phyloP scores from a whole-genome alignment of 192 early-diverging fungal genomes.

The Backusella morwellensis region DNA sequence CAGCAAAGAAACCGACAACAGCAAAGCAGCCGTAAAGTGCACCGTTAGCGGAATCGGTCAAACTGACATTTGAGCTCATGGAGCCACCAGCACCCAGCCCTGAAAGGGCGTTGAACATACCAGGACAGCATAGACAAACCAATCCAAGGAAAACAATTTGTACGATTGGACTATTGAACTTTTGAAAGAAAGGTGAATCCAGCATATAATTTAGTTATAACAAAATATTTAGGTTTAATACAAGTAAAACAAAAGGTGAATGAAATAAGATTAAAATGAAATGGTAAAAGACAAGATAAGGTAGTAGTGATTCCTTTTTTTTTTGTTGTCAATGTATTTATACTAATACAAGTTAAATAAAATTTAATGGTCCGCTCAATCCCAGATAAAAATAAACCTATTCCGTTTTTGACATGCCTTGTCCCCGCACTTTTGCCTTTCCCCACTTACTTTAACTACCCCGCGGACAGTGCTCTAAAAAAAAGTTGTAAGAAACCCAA shows the following conservation, averaged over 20 bases:
- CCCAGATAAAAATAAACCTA: background rate
- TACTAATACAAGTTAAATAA: background rate
- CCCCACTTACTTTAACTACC: background rate
- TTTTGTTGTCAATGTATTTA: background rate
- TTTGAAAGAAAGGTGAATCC: background rate
- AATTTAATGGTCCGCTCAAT: background rate
- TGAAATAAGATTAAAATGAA: background rate
- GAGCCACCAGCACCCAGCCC: conserved; percentile 36
- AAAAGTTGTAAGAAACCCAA: background rate
- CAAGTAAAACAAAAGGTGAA: background rate
- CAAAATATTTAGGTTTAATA: background rate
- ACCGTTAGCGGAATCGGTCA: conserved; percentile 27
- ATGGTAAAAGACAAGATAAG: too few species aligned
- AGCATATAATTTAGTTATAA: background rate
- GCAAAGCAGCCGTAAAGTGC: conserved; percentile 33
- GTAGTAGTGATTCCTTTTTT: background rate
- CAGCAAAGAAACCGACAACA: conserved; percentile 37
- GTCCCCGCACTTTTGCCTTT: background rate
- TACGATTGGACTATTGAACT: conserved; percentile 52
- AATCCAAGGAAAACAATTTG: conserved; percentile 74
- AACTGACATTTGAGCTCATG: background rate
- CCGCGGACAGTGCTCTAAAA: background rate
- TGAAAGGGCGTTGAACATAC: conserved; percentile 48
- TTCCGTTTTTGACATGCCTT: background rate
- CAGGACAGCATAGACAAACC: conserved; percentile 59